A percentile compares a stretch with the other conserved stretches of the same genome.
Evolutionary conservation across 441 rosid genomes (phyloP).

Genomic region (Omphalea diandra): DNA sequence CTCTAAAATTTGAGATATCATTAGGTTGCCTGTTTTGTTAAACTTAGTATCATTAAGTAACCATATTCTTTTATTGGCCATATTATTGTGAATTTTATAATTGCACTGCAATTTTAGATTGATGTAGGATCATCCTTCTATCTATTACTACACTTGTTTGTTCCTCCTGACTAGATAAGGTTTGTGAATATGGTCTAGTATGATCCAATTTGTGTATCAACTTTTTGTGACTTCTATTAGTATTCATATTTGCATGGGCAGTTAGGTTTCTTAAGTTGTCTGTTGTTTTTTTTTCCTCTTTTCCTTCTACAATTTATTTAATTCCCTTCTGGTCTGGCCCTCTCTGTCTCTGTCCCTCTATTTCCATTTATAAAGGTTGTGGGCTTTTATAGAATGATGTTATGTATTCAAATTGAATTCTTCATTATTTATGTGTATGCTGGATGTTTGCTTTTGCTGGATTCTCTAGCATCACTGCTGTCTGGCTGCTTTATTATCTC

Average conservation of each 20-base stretch:
- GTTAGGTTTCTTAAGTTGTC: neutral
- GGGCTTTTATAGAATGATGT: neutral
- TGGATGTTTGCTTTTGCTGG: too few species aligned
- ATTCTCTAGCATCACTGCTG: neutral
- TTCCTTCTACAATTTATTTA: too few species aligned
- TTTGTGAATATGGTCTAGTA: neutral
- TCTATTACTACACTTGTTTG: neutral
- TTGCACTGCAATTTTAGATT: neutral
- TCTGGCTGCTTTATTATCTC: too few species aligned
- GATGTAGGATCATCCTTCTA: neutral
- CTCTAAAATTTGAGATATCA: too few species aligned
- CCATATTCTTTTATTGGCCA: too few species aligned
- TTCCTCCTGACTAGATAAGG: neutral
- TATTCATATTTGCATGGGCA: neutral
- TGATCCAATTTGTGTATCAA: neutral
- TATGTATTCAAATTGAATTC: too few species aligned
- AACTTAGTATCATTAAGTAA: too few species aligned
- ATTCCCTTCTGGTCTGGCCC: neutral
- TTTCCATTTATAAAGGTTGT: neutral
- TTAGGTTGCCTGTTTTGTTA: too few species aligned
- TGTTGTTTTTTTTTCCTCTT: neutral
- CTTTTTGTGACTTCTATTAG: neutral
- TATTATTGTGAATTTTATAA: neutral
- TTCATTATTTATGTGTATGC: too few species aligned
- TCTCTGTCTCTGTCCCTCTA: neutral